phyloP scores from a whole-genome alignment of 73 alveolate genomes.

The Tetrahymena borealis region DNA sequence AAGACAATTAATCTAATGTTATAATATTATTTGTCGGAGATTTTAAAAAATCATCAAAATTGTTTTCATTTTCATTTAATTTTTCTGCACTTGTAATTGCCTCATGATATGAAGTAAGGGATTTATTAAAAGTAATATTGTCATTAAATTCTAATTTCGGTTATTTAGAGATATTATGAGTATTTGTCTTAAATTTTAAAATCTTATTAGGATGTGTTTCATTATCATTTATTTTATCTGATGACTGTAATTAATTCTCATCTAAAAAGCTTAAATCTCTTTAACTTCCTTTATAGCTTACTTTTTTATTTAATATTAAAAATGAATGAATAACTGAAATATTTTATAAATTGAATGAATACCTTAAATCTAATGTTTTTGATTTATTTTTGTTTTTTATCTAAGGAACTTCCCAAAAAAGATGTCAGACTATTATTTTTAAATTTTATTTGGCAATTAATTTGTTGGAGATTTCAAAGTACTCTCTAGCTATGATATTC shows the following conservation, averaged over 20 bases:
- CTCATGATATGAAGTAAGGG: background rate
- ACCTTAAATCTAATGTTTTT: too few species aligned
- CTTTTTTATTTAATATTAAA: background rate
- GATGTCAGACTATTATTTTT: too few species aligned
- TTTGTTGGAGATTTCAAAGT: background rate
- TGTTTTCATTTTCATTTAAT: too few species aligned
- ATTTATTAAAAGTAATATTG: background rate
- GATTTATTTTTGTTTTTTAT: too few species aligned
- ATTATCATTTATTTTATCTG: background rate
- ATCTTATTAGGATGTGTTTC: background rate
- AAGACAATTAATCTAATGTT: too few species aligned
- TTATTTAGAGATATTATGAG: background rate
- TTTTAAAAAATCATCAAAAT: too few species aligned
- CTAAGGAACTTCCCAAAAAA: too few species aligned
- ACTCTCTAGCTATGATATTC: background rate
- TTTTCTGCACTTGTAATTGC: background rate
- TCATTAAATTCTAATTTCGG: background rate
- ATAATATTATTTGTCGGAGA: too few species aligned
- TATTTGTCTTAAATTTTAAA: too few species aligned
- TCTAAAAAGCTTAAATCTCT: background rate
- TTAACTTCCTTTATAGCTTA: background rate
- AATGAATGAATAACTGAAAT: background rate
- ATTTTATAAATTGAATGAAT: too few species aligned
- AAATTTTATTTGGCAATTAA: too few species aligned
- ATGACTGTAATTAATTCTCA: background rate